These are phyloP conservation scores for Alternaria sp. DNA, from an alignment of 2,329 filamentous ascomycete species.

Conservation along the genomic window DNA sequence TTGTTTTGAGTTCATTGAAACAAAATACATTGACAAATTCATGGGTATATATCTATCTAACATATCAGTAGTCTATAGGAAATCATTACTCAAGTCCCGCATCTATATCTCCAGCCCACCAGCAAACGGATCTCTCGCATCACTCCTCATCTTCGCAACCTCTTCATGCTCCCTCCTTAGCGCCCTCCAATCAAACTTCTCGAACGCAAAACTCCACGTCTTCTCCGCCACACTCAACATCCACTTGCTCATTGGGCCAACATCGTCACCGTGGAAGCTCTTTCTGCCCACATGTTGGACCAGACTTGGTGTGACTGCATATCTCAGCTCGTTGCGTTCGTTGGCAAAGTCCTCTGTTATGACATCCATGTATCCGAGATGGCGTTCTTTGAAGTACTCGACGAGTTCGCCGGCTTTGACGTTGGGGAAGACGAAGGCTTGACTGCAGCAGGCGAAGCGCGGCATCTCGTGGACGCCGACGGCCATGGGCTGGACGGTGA, in stretches of 20 bases:
- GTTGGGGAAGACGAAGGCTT: constrained; percentile 54
- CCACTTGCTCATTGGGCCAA: constrained; percentile 34
- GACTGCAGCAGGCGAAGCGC: constrained; percentile 53
- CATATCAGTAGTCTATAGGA: background rate
- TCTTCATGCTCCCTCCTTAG: constrained; percentile 40
- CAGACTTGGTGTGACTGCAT: constrained; percentile 52
- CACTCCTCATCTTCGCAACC: constrained; percentile 10
- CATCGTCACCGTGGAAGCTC: constrained; percentile 46
- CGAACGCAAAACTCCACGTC: constrained; percentile 51
- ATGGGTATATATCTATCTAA: constrained; percentile 2
- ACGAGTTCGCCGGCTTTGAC: constrained; percentile 33
- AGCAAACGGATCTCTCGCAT: background rate
- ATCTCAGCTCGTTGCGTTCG: constrained; percentile 47
- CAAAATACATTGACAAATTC: background rate
- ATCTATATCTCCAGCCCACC: background rate
- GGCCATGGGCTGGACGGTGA: constrained; percentile 47
- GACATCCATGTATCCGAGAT: constrained; percentile 48
- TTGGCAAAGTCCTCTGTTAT: constrained; percentile 53
- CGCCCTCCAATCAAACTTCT: constrained; percentile 34
- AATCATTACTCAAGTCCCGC: background rate
- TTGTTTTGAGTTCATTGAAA: background rate
- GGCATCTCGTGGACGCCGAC: constrained; percentile 50
- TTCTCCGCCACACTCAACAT: constrained; percentile 42
- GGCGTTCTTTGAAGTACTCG: constrained; percentile 41
- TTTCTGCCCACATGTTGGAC: constrained; percentile 54